These are phyloP conservation scores for Mucor lusitanicus DNA, from an alignment of 371 early-diverging fungal species.

Conservation along the genomic window DNA sequence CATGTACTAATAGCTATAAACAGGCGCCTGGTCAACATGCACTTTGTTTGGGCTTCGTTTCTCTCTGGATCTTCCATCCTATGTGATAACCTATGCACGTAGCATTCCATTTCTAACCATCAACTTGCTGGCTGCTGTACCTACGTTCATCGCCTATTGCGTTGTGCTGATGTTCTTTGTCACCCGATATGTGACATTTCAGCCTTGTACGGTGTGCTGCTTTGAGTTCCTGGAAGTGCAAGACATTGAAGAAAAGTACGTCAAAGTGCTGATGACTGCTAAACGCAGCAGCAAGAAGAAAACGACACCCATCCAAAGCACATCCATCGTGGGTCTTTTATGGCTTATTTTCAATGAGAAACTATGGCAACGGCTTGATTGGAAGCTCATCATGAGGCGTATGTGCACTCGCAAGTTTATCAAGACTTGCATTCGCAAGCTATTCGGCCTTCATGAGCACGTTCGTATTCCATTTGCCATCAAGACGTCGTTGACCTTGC, in stretches of 20 bases:
- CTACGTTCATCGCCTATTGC: constrained; percentile 36
- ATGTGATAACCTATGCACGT: constrained; percentile 41
- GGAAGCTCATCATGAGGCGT: not conserved
- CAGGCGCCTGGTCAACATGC: constrained; percentile 30
- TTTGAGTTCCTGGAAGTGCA: constrained; percentile 33
- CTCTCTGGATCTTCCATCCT: constrained; percentile 37
- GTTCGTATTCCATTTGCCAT: constrained; percentile 45
- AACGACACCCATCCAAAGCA: not conserved
- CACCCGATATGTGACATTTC: constrained; percentile 22
- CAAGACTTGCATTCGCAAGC: not conserved
- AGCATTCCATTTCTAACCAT: constrained; percentile 34
- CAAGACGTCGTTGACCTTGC: constrained; percentile 36
- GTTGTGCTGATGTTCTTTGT: constrained; percentile 34
- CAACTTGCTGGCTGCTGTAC: constrained; percentile 30
- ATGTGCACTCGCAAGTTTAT: not conserved
- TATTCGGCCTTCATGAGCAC: constrained; percentile 28
- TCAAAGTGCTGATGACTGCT: constrained; percentile 18
- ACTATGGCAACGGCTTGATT: not conserved
- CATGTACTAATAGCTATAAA: too few species aligned
- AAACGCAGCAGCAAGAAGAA: constrained; percentile 1
- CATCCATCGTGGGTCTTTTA: not conserved
- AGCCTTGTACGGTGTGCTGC: constrained; percentile 31
- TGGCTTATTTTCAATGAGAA: not conserved
- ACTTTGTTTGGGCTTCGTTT: constrained; percentile 37
- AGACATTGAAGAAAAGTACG: constrained; percentile 49